Evolutionary conservation across 2,329 filamentous ascomycete genomes (phyloP), one percentile per base, ranked within the genome.

Genomic region (Xylaria sp.): DNA sequence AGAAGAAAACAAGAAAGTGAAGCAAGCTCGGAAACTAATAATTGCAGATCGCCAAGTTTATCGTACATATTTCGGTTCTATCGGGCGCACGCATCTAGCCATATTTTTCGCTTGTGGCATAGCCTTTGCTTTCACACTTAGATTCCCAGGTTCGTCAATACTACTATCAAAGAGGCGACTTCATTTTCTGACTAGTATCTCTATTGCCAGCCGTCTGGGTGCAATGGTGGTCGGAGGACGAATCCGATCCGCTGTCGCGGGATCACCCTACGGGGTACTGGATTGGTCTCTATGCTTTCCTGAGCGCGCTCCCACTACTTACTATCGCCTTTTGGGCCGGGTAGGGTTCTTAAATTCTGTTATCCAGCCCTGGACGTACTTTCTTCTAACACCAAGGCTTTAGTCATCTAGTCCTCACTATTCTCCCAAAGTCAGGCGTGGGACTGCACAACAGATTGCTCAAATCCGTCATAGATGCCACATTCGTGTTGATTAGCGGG

Each of bases 371-470:
- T 39, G 20, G 20, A 44, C 0, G 23, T 25, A 4, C 69, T 58
- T n/a, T 81, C 79, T 25, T 80, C 79, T 81, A 80, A 85, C 75
- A 79, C 85, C 70, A 10, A 12, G 4, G 2, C 6, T 82, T 85
- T 55, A 84, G 87, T 37, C 83, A 80, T 6, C 85, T 87, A 82
- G 82, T 87, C 1, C 84, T 85, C 4, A 52, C 37, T 20, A 48
- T 69, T n/a, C 52, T 58, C 28, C 69, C 69, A 1, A 82, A 82
- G 46, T 86, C 85, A 18, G 85, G 84, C 2, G 80, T 83, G 60
- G 79, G 69, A 48, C 84, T 88, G 65, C 86, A 88, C 68, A 79
- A 78, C 60, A 82, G 77, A 46, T 76, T 87, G 0, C 76, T 87
- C 10, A 79, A 79, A 18, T 85, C 84, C 1, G 84, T 86, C 13